Evolutionary conservation across 805 yeast genomes (phyloP), one percentile per base, ranked within the genome.

Genomic region (Kodamaea kaohsiungensis): DNA sequence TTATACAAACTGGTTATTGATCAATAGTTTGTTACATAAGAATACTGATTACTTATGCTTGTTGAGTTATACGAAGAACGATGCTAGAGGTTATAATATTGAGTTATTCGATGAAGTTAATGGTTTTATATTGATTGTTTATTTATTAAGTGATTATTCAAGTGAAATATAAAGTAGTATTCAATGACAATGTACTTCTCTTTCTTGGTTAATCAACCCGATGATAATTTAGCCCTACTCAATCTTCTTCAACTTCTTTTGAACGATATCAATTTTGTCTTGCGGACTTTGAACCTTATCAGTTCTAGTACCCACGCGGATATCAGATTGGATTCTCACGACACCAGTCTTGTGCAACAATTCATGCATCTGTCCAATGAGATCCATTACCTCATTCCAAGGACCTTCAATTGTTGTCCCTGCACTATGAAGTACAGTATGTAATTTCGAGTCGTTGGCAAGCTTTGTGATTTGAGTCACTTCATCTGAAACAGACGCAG

Each of bases 401-500:
- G 91, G 91, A 1, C 97, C 97, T 62, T 88, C 88, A 61, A 88
- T 85, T 1, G 97, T 90, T 6, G 97, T 91, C 2, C 97, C 97
- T 2, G 97, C 97, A 61, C 96, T 87, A 70, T 91, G 97, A 56
- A 91, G 73, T 1, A 89, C 84, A 57, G 87, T 84, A 49, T 84
- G 77, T 52, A 91, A 72, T 2, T 82, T 86, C 30, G 88, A 82
- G 19, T 77, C 77, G 54, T 87, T 77, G 22, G 91, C 85, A 52
- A 83, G 68, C 25, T 79, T 73, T 57, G 91, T 93, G 42, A 88
- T 84, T 47, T 80, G 76, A 7, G 96, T 85, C 43, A 91, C 85
- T 61, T 89, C 90, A 61, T 87, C 88, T 7, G 95, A 88, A 1
- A 91, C 91, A 1, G 96, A 89, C 1, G 95, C 84, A 0, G 81